Evolutionary conservation across 441 rosid species (phyloP).

Genomic region (Arabidopsis hybrid): DNA sequence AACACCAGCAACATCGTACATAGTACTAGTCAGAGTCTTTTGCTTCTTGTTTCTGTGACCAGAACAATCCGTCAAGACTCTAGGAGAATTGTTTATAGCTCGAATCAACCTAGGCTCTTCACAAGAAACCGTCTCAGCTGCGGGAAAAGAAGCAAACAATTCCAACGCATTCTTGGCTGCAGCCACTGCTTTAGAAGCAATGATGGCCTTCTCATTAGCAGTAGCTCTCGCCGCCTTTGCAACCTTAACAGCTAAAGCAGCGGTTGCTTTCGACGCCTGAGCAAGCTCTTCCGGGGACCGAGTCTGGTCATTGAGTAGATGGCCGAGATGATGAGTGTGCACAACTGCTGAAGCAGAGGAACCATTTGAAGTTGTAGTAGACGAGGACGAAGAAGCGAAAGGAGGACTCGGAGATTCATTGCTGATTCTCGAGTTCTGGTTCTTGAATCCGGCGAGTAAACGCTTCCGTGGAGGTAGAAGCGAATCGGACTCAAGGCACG

Average conservation of each 20-base stretch:
- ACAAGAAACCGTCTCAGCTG: conserved; percentile 8
- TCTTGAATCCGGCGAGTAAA: conserved; percentile 90
- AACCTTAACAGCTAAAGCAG: conserved; percentile 59
- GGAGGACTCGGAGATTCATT: conserved; percentile 52
- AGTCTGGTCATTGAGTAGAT: conserved; percentile 47
- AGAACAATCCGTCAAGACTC: conserved; percentile 65
- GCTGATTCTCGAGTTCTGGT: conserved; percentile 57
- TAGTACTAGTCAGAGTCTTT: conserved; percentile 49
- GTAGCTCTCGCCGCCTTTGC: conserved; percentile 81
- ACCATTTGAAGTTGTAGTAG: conserved; percentile 49
- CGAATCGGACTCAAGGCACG: conserved; percentile 74
- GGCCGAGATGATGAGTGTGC: conserved; percentile 54
- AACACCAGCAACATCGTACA: conserved; percentile 55
- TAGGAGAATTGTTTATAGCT: conserved; percentile 77
- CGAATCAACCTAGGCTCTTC: conserved; percentile 63
- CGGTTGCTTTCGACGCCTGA: conserved; percentile 64
- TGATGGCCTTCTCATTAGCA: conserved; percentile 79
- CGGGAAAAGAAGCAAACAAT: conserved; percentile 62
- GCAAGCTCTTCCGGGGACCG: conserved; percentile 71
- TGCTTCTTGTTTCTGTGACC: conserved; percentile 67
- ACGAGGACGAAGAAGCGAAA: conserved; percentile 51
- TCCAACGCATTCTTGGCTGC: conserved; percentile 85
- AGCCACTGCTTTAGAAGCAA: conserved; percentile 77
- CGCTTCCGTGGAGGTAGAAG: conserved; percentile 95
- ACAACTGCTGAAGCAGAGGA: conserved; percentile 54